Base-by-base conservation (phyloP, 1,139 yeast genomes). In the Hemisphaericaspora xylofermentans region DNA sequence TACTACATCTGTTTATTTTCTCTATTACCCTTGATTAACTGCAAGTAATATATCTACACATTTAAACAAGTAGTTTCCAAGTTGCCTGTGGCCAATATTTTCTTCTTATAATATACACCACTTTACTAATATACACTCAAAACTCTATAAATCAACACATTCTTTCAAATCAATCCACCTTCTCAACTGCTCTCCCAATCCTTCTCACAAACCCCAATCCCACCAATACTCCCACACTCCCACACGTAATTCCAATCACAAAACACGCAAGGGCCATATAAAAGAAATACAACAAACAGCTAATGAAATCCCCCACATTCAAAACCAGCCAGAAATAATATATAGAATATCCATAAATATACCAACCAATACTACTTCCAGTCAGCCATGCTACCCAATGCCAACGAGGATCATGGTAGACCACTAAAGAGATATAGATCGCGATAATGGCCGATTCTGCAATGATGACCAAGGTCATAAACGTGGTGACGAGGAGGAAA, bases 361-460 rank as follows among this genome's bases (percentile, higher is more conserved):
- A 88, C 73, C 84, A 73, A 19, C 89, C 79, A 36, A 78, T 80
- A 45, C 89, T 80, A 1, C 88, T 74, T 3, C 95, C 89, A 30
- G 82, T 80, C 46, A 80, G 61, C 60, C 87, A 88, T 14, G 89
- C 72, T 50, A 84, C 72, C 96, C 96, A 88, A 58, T 87, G 88
- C 96, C 96, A 88, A 46, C 71, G 64, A 41, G 82, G 81, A 54
- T 84, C 80, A 41, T 79, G 81, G 48, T 78, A 71, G 35, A 77
- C 72, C 2, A 68, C 60, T 53, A 88, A 70, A 35, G 82, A 76
- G 30, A 84, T 57, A 54, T 84, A 88, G 12, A 84, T 74, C 9
- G 87, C 81, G 33, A 88, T 78, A 28, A 88, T 73, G n/a, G 93
- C 78, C 42, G 86, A 78, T 58, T 88, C 95, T 36, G 79, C 68